These are phyloP conservation scores for Ceratocystiopsis brevicomis DNA, from an alignment of 2,329 filamentous ascomycete genomes.

Conservation along the genomic window DNA sequence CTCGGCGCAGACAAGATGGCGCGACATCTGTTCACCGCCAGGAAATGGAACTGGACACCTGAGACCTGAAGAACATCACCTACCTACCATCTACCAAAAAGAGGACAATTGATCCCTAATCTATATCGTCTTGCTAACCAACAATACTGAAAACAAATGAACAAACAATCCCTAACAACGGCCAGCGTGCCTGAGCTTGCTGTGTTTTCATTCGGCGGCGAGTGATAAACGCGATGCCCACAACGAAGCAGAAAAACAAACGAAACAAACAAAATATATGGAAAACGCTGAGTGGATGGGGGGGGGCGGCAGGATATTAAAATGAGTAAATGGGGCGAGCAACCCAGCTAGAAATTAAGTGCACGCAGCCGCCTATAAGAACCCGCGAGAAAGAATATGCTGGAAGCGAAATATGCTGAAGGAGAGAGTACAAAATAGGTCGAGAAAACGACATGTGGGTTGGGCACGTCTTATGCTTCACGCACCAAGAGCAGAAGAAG, in stretches of 20 bases:
- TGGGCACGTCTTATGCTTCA: not conserved
- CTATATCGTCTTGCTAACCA: no score
- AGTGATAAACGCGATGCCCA: not conserved
- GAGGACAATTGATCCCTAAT: no score
- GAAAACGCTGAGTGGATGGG: not conserved
- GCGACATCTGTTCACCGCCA: slow-evolving; percentile 33
- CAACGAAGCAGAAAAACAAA: not conserved
- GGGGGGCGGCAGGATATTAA: not conserved
- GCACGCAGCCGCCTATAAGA: not conserved
- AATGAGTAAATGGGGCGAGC: not conserved
- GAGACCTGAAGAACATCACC: slow-evolving; percentile 16
- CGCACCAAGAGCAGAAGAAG: not conserved
- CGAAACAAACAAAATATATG: not conserved
- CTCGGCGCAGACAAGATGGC: slow-evolving; percentile 33
- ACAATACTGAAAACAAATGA: no score
- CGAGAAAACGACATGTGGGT: not conserved
- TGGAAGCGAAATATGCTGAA: not conserved
- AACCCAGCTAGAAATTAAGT: no score
- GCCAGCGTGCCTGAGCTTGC: no score
- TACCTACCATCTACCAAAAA: no score
- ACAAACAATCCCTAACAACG: no score
- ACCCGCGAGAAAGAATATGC: not conserved
- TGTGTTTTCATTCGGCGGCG: no score
- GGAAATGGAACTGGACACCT: slow-evolving; percentile 41
- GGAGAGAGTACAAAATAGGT: not conserved